Conservation (phyloP, 2,329 filamentous ascomycete genomes). For the Fonsecaea multimorphosa region DNA sequence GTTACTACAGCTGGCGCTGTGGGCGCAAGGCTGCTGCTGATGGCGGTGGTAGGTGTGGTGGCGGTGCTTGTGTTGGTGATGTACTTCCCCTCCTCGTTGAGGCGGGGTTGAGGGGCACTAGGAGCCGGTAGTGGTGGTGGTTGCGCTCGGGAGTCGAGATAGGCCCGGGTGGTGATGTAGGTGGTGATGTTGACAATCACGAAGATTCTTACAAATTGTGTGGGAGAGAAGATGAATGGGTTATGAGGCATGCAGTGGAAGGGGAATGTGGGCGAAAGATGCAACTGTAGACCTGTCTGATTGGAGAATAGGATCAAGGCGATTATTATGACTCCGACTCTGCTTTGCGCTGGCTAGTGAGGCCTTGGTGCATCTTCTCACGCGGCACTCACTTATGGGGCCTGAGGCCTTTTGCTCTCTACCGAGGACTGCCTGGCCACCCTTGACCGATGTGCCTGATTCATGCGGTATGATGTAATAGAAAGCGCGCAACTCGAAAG, state of each 20-base stretch:
- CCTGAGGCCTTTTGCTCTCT: background rate
- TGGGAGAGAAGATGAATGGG: constrained; percentile 34
- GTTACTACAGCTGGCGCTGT: background rate
- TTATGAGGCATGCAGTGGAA: constrained; percentile 28
- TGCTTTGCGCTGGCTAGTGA: background rate
- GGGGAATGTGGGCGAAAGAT: background rate
- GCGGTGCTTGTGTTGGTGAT: background rate
- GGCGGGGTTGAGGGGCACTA: constrained; percentile 2
- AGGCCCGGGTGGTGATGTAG: constrained; percentile 31
- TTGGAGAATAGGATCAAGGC: background rate
- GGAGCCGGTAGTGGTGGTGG: too few relatives aligned
- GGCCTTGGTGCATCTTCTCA: background rate
- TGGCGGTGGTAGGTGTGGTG: background rate
- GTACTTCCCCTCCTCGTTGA: background rate
- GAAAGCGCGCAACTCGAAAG: background rate
- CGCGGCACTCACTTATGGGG: background rate
- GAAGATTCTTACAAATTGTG: constrained; percentile 45
- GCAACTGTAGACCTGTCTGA: background rate
- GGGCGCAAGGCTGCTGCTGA: background rate
- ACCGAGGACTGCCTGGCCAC: background rate
- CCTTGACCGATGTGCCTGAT: too few relatives aligned
- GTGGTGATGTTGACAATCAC: constrained; percentile 39
- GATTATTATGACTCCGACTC: background rate
- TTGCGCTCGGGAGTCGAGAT: constrained; percentile 16
- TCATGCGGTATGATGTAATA: background rate